Evolutionary conservation across 345 rosid genomes (phyloP).

Genomic region (Dovyalis caffra): DNA sequence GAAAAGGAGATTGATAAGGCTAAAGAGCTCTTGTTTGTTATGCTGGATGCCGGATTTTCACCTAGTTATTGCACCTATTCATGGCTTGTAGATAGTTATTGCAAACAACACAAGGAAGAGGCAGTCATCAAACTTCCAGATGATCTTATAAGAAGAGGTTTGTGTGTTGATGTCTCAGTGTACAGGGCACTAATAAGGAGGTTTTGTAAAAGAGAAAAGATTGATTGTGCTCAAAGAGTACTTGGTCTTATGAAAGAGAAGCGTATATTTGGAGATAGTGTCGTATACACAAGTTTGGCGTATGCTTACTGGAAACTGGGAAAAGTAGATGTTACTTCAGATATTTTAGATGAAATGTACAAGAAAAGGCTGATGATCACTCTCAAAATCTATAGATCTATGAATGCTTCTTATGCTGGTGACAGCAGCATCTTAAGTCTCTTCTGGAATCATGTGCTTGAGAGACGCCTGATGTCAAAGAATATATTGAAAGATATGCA

Average conservation of each 20-base stretch:
- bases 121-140: constrained; percentile 48
- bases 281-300: constrained; percentile 64
- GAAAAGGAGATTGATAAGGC: constrained; percentile 61
- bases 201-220: constrained; percentile 63
- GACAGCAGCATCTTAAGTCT: constrained; percentile 49
- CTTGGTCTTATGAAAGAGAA: constrained; percentile 62
- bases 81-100: constrained; percentile 79
- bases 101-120: constrained; percentile 49
- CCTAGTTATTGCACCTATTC: constrained; percentile 78
- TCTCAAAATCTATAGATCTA: constrained; percentile 56
- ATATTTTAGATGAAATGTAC: constrained; percentile 67
- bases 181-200: constrained; percentile 87
- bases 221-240: constrained; percentile 56
- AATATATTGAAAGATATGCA: constrained; percentile 51
- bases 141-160: constrained; percentile 58
- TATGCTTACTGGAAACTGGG: constrained; percentile 79
- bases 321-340: constrained; percentile 48
- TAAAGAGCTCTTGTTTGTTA: constrained; percentile 62
- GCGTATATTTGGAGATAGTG: constrained; percentile 67
- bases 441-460: constrained; percentile 75
- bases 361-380: constrained; percentile 69
- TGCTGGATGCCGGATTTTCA: constrained; percentile 69
- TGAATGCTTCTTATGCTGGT: constrained; percentile 58
- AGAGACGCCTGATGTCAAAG: constrained; percentile 65
- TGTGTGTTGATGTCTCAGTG: constrained; percentile 53